Base-by-base conservation (phyloP, 2,329 filamentous ascomycete genomes). In the Neopestalotiopsis clavispora region DNA sequence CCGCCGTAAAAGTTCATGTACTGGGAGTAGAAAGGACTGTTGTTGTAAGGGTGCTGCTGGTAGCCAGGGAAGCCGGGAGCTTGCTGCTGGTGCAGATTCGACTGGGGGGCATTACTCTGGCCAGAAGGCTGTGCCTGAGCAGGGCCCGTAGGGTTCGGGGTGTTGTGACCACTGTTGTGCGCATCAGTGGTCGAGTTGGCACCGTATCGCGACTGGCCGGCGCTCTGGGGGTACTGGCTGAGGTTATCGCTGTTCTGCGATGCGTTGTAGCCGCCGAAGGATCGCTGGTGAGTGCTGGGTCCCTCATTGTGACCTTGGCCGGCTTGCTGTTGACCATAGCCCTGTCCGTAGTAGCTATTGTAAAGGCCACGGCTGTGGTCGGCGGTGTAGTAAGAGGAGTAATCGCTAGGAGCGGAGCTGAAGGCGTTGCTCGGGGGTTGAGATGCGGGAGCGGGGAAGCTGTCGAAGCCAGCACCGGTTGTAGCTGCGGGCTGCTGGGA, bases 111-210 rank as follows among this genome's bases (percentile, higher is more conserved):
- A 68, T 78, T 64, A 58, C 14, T 67, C 59, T 67, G 66, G 20
- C 20, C 58, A 67, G 66, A 14, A 9, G 60, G 66, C 59, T 64
- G 80, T 71, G 80, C 80, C 74, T 77, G 73, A 67, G 80, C 80
- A 76, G 88, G 87, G 12, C 83, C 82, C 56, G 91, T 86, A 34
- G 95, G 94, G 83, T 97, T 96, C 45, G 95, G 95, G 2, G 95
- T 98, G 75, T 92, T 95, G 80, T 96, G 92, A 59, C 94, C 95
- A 78, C 94, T 97, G 83, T 92, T 94, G 76, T 94, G 93, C 71
- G 89, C 87, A 67, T 97, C 94, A 71, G 89, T 85, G 70, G 86
- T 82, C 38, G 85, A 81, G 61, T 83, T 84, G 72, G 83, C 84
- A 38, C 86, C 86, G 59, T 90, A 91, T 66, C 90, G 87, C 4